These are phyloP conservation scores for Epithele typhae DNA, from an alignment of 768 basidiomycete genomes.

Conservation along the genomic window DNA sequence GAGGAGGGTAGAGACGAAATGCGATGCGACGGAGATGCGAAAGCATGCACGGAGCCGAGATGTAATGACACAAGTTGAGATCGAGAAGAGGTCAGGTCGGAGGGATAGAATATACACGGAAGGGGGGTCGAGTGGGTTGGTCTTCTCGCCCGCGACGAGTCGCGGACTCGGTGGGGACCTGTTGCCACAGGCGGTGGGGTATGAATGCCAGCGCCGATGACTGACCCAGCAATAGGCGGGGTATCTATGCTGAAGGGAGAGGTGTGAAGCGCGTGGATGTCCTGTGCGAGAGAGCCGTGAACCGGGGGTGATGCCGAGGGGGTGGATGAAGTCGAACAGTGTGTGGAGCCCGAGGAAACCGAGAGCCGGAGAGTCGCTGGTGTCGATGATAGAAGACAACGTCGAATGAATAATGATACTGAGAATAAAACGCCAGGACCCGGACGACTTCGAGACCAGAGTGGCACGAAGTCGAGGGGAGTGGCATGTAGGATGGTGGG, in stretches of 20 bases:
- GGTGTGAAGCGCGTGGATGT: conserved; percentile 24
- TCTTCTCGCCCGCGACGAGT: conserved; percentile 8
- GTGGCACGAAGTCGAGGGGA: background rate
- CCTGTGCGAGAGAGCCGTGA: conserved; percentile 34
- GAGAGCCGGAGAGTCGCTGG: conserved; percentile 11
- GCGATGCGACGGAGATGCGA: conserved; percentile 29
- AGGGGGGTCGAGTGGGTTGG: conserved; percentile 13
- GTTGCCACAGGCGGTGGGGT: conserved; percentile 33
- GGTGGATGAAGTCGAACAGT: conserved; percentile 10
- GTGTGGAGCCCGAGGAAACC: conserved; percentile 14
- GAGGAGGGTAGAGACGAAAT: conserved; percentile 14
- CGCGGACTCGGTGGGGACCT: conserved; percentile 15
- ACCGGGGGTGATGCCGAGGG: conserved; percentile 23
- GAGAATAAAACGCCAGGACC: conserved; percentile 16
- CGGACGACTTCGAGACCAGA: background rate
- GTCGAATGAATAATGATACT: conserved; percentile 44
- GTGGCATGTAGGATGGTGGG: conserved; percentile 22
- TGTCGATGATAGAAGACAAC: conserved; percentile 23
- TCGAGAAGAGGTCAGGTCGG: conserved; percentile 19
- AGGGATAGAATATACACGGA: conserved; percentile 23
- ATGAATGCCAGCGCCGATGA: conserved; percentile 41
- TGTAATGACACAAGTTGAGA: conserved; percentile 40
- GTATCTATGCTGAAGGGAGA: conserved; percentile 21
- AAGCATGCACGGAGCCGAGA: conserved; percentile 37
- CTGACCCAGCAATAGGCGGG: conserved; percentile 30